Percentiles rank a stretch among this genome's conserved stretches.
These are phyloP conservation scores for Ceriops tagal DNA, from an alignment of 345 rosid genomes.

Conservation along the genomic window DNA sequence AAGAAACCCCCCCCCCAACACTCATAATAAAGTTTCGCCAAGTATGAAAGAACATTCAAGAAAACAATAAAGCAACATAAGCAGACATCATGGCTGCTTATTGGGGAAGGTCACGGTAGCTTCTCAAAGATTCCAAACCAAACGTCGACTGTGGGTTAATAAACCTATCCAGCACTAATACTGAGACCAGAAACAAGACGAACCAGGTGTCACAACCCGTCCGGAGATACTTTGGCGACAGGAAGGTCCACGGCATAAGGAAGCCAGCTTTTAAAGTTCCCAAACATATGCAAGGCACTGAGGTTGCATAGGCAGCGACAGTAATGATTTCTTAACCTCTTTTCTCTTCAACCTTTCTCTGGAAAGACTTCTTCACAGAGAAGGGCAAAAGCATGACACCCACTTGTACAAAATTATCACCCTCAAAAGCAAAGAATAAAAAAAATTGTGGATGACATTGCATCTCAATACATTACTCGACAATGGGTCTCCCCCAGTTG, in stretches of 20 bases:
- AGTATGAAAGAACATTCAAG: background rate
- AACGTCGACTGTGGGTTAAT: background rate
- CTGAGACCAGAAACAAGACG: background rate
- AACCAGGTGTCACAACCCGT: background rate
- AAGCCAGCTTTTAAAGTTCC: slow-evolving; percentile 5
- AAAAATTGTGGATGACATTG: background rate
- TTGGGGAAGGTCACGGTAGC: background rate
- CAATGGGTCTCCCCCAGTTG: too few species aligned
- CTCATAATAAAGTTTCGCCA: too few species aligned
- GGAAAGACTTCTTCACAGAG: slow-evolving; percentile 7
- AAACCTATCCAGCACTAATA: background rate
- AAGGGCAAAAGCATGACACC: slow-evolving; percentile 7
- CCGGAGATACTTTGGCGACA: background rate
- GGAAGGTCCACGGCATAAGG: background rate
- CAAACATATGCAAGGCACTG: too few species aligned
- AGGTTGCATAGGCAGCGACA: background rate
- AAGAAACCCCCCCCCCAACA: too few species aligned
- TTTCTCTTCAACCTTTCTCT: slow-evolving; percentile 1
- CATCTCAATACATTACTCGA: background rate
- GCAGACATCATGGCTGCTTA: background rate
- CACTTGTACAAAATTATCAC: slow-evolving; percentile 1
- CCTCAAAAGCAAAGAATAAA: background rate
- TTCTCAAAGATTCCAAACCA: background rate
- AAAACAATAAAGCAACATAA: background rate
- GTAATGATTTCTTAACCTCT: slow-evolving; percentile 10